These are phyloP conservation scores for Wolfiporia cocos DNA, from an alignment of 1,284 basidiomycete genomes.

Conservation along the genomic window DNA sequence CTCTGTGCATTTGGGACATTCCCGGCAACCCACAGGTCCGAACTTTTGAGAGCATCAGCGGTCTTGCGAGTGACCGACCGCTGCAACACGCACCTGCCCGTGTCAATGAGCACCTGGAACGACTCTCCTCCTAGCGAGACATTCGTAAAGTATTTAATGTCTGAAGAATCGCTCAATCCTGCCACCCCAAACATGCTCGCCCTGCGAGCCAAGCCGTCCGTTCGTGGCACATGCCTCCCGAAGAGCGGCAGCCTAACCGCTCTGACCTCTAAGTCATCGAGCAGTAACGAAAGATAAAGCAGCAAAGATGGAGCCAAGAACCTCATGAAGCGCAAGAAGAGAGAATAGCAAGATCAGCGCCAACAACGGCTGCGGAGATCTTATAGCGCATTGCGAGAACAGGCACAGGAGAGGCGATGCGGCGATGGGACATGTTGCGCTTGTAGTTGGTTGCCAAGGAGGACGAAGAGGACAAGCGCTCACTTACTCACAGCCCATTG, in stretches of 20 bases:
- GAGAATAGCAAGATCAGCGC: background rate
- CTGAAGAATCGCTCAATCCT: constrained; percentile 34
- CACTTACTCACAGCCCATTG: no score
- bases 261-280: constrained; percentile 15
- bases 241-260: constrained; percentile 16
- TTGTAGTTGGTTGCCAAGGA: constrained; percentile 4
- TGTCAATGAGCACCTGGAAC: constrained; percentile 54
- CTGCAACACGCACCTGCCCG: constrained; percentile 53
- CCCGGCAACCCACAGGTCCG: constrained; percentile 56
- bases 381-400: no score
- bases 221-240: constrained; percentile 9
- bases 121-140: constrained; percentile 43
- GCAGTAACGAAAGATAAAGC: constrained; percentile 22
- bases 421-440: background rate
- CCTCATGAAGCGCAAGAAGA: constrained; percentile 17
- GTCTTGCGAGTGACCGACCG: no score
- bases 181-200: constrained; percentile 16
- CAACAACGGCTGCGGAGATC: no score
- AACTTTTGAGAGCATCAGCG: no score
- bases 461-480: no score
- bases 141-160: constrained; percentile 47
- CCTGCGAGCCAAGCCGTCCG: constrained; percentile 10
- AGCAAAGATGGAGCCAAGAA: constrained; percentile 19
- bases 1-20: constrained; percentile 34
- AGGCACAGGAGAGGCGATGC: constrained; percentile 2